Conservation (phyloP, 1,139 yeast genomes). For the Yamadazyma atlantica region DNA sequence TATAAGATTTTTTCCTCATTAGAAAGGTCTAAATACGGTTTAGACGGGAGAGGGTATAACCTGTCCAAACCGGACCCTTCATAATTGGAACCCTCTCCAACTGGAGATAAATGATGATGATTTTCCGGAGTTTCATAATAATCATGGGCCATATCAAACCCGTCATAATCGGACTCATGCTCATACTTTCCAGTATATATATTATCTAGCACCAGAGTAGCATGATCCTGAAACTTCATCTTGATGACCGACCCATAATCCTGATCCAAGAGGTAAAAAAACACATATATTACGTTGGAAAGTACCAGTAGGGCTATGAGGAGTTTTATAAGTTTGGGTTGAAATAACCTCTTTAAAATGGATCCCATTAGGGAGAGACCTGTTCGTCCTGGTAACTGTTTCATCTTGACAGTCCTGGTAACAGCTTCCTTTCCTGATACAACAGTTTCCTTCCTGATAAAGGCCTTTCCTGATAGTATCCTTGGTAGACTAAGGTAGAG, state of each 20-base stretch:
- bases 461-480: no score
- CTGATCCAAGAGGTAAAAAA: slow-evolving; percentile 19
- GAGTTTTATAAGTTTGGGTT: slow-evolving; percentile 19
- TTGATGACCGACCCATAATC: slow-evolving; percentile 13
- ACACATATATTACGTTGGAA: slow-evolving; percentile 19
- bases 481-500: no score
- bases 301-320: slow-evolving; percentile 21
- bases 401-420: no score
- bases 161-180: background rate
- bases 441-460: no score
- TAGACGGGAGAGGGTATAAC: slow-evolving; percentile 17
- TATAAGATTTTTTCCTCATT: slow-evolving; percentile 20
- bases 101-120: no score
- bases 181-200: slow-evolving; percentile 4
- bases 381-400: no score
- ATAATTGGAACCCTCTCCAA: background rate
- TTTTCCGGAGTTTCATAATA: no score
- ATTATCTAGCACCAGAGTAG: slow-evolving; percentile 15
- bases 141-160: slow-evolving; percentile 40
- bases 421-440: no score
- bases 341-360: slow-evolving; percentile 14
- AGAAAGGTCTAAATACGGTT: slow-evolving; percentile 18
- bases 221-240: slow-evolving; percentile 15
- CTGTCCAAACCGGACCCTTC: background rate
- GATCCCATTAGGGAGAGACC: no score